phyloP scores from a whole-genome alignment of 2,329 filamentous ascomycete genomes.

The Colletotrichum camelliae region DNA sequence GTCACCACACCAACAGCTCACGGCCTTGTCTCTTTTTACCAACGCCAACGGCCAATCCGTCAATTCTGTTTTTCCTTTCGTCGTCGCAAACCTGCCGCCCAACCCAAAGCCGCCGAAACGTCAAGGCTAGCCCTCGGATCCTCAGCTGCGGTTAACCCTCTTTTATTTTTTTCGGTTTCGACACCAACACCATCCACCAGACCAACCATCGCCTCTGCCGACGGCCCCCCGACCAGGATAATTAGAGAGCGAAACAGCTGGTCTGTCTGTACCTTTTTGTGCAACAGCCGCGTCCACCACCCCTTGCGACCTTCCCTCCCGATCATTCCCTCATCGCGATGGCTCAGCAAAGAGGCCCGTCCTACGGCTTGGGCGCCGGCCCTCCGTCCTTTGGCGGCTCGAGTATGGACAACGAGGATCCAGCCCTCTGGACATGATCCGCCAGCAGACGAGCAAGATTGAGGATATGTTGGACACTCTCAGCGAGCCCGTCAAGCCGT shows the following conservation, averaged over 20 bases:
- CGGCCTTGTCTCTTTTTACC: background rate
- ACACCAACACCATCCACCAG: background rate
- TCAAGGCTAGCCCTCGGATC: conserved; percentile 20
- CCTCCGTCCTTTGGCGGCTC: conserved; percentile 21
- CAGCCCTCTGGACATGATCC: conserved; percentile 84
- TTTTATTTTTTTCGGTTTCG: conserved; percentile 1
- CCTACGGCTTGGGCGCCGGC: conserved; percentile 23
- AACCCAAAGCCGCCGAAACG: conserved; percentile 3
- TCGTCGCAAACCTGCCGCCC: conserved; percentile 5
- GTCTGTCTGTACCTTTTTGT: conserved; percentile 19
- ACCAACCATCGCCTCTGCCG: background rate
- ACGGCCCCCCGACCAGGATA: background rate
- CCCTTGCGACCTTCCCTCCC: background rate
- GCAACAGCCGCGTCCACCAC: conserved; percentile 15
- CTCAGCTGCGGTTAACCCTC: conserved; percentile 12
- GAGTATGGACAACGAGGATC: conserved; percentile 44
- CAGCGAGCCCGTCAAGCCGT: conserved; percentile 95
- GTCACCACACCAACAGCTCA: background rate
- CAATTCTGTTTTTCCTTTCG: background rate
- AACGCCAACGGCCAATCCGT: conserved; percentile 10
- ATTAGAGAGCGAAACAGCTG: conserved; percentile 16
- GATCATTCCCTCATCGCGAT: conserved; percentile 8
- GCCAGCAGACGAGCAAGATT: conserved; percentile 97
- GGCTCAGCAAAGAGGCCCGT: conserved; percentile 25
- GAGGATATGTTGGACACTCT: conserved; percentile 89